Percentiles rank a stretch among this genome's conserved stretches.
phyloP scores from a whole-genome alignment of 352 stramenopile genomes.

The Nothophytophthora sp. region DNA sequence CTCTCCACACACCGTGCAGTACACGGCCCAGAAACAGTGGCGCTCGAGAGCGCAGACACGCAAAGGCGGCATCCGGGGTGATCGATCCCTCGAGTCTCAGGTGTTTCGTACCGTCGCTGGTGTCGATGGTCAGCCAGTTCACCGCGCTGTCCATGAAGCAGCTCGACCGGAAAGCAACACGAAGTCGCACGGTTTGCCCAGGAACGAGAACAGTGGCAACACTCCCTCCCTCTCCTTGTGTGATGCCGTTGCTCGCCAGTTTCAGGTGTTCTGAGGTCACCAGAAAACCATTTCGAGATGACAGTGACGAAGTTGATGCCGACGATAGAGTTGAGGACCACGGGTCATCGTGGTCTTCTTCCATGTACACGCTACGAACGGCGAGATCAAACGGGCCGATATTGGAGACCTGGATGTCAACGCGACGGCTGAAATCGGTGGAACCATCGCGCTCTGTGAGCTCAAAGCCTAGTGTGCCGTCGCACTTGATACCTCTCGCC shows the following conservation, averaged over 20 bases:
- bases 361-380: constrained; percentile 14
- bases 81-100: constrained; percentile 31
- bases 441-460: constrained; percentile 3
- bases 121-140: constrained; percentile 33
- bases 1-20: constrained; percentile 12
- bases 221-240: not conserved
- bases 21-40: constrained; percentile 5
- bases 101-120: constrained; percentile 21
- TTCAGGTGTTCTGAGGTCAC: constrained; percentile 9
- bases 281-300: constrained; percentile 14
- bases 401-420: constrained; percentile 25
- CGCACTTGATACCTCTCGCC: constrained; percentile 9
- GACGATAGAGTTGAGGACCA: constrained; percentile 2
- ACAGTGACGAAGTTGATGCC: not conserved
- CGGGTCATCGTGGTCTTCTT: not conserved
- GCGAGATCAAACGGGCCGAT: constrained; percentile 19
- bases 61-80: constrained; percentile 23
- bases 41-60: constrained; percentile 25
- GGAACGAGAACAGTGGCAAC: constrained; percentile 13
- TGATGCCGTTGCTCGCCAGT: not conserved
- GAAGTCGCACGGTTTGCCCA: constrained; percentile 7
- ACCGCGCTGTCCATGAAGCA: constrained; percentile 20
- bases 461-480: constrained; percentile 19
- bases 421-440: constrained; percentile 16
- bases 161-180: constrained; percentile 25